A percentile compares a stretch with the other conserved stretches of the same genome.
These are phyloP conservation scores for Choricystis sp. DNA, from an alignment of 139 green algal species.

Conservation along the genomic window DNA sequence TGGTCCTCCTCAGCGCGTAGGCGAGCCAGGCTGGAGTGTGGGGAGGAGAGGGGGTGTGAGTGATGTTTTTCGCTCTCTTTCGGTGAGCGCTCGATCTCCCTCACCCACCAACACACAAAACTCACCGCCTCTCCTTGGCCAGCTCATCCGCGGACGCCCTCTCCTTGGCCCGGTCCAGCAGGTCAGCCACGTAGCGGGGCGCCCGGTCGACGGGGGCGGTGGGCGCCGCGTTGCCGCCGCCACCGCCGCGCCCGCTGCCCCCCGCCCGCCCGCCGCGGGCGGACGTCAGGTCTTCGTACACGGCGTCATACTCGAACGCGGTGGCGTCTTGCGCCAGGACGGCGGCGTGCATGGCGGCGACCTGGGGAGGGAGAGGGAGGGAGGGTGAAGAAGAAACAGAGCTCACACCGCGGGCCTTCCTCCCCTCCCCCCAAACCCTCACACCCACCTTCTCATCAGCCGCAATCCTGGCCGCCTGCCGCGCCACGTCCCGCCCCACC, in stretches of 20 bases:
- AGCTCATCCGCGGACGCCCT: too few species aligned
- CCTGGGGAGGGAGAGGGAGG: conserved; percentile 19
- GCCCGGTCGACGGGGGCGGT: too few species aligned
- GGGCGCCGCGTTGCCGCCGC: too few species aligned
- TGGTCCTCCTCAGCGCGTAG: conserved; percentile 60
- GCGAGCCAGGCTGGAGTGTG: too few species aligned
- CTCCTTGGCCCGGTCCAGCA: too few species aligned
- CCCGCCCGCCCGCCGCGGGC: neutral
- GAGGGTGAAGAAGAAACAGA: neutral
- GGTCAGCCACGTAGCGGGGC: too few species aligned
- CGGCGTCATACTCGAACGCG: conserved; percentile 86
- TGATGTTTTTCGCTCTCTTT: too few species aligned
- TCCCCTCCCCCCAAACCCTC: neutral
- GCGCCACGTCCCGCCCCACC: neutral
- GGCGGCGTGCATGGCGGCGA: conserved; percentile 49
- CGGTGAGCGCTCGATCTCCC: too few species aligned
- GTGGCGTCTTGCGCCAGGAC: conserved; percentile 74
- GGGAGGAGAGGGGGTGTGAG: too few species aligned
- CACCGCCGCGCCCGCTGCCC: too few species aligned
- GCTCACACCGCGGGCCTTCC: neutral
- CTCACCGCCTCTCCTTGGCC: too few species aligned
- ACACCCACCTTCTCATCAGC: neutral
- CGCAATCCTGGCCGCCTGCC: neutral
- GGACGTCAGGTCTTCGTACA: conserved; percentile 72
- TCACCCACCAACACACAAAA: too few species aligned